Evolutionary conservation across 768 basidiomycete genomes (phyloP).

Genomic region (Phlebiopsis gigantea): DNA sequence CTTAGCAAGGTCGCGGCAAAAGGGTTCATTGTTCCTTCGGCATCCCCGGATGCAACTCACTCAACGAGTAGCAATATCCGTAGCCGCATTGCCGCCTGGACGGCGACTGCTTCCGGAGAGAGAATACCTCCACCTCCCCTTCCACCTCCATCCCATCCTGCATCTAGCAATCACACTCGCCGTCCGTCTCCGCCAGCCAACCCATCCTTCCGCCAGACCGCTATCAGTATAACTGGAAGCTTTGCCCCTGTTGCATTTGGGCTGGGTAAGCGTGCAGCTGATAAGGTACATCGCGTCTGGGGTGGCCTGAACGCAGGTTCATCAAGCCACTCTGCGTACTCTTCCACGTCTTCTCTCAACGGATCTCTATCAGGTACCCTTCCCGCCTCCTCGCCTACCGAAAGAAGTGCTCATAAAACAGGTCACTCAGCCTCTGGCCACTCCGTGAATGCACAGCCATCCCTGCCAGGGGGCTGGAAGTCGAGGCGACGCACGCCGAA

Average conservation of each 20-base stretch:
- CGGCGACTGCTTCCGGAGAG: conserved; percentile 19
- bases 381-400: conserved; percentile 30
- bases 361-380: conserved; percentile 17
- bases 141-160: conserved; percentile 14
- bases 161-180: not conserved
- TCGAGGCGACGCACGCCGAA: conserved; percentile 50
- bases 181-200: not conserved
- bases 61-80: conserved; percentile 39
- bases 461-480: conserved; percentile 16
- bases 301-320: conserved; percentile 39
- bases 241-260: conserved; percentile 64
- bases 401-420: conserved; percentile 27
- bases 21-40: conserved; percentile 37
- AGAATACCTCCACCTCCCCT: conserved; percentile 15
- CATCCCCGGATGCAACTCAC: conserved; percentile 23
- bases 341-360: conserved; percentile 42
- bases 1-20: conserved; percentile 37
- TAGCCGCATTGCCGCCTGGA: conserved; percentile 45
- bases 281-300: conserved; percentile 68
- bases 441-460: conserved; percentile 20
- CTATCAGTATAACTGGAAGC: conserved; percentile 66
- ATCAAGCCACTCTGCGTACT: conserved; percentile 34
- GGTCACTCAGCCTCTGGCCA: conserved; percentile 30
- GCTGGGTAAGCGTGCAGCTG: conserved; percentile 60
- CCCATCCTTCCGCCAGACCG: conserved; percentile 50